Evolutionary conservation across 1,139 yeast genomes (phyloP), one percentile per base, ranked within the genome.

Genomic region (Wickerhamiella infanticola): DNA sequence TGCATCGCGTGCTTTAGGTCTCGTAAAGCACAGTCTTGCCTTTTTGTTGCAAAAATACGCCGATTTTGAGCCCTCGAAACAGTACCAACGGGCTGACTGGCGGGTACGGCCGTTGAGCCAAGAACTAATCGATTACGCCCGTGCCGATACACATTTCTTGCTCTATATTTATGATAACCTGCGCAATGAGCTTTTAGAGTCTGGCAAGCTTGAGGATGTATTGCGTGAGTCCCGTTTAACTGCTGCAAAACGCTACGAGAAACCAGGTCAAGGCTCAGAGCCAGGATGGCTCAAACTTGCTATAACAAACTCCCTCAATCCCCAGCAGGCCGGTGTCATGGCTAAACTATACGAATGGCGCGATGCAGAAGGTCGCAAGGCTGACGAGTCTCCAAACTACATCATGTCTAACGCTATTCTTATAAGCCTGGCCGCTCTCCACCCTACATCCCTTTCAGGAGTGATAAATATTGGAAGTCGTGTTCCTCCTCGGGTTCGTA

Each of bases 61-160:
- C 6, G 72, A 75, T 44, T 90, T 90, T 63, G 79, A 78, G 54
- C 88, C 98, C 0, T 83, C 95, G 6, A 93, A 93, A 58, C 83
- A 88, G 63, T 93, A 88, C 62, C 99, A 93, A 63, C 66, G 90
- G 52, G 95, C 97, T 0, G 99, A 90, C 63, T 90, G 99, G 99
- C 75, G 99, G 62, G 66, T 81, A 4, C 72, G 99, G 54, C 98
- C 99, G 0, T 66, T 90, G 45, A 74, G 85, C 3, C 62, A 68
- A 11, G 79, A 85, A 37, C 81, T 90, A 93, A 63, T 71, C 51
- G 75, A 82, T 24, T 90, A 90, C 62, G 99, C 99, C 0, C 73
- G 95, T 53, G 83, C 96, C 0, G 99, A 90, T 63, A 90, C 98
- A 0, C 99, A 90, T 61, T 90, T 86, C 57, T 64, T 90, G 47